These are phyloP conservation scores for Glarea lozoyensis DNA, from an alignment of 495 filamentous ascomycete species.

Conservation along the genomic window DNA sequence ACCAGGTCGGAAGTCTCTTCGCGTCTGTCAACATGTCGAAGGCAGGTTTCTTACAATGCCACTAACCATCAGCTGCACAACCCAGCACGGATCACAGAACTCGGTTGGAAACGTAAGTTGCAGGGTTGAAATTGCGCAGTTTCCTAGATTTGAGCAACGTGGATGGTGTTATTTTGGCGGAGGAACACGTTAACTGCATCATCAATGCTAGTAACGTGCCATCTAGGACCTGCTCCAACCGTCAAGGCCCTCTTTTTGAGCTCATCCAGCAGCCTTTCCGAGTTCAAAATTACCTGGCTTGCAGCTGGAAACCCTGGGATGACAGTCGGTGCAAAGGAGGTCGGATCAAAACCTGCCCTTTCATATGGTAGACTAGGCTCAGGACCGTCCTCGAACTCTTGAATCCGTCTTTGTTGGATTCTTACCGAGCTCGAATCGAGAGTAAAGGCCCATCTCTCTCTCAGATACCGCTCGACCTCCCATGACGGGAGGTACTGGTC, in stretches of 20 bases:
- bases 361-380: too few relatives aligned
- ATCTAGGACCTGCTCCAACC: slow-evolving; percentile 6
- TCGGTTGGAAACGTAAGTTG: too few relatives aligned
- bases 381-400: background rate
- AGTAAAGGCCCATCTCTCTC: background rate
- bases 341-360: background rate
- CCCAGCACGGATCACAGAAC: too few relatives aligned
- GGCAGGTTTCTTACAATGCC: too few relatives aligned
- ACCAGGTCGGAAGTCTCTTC: too few relatives aligned
- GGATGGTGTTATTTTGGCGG: background rate
- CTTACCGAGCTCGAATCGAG: slow-evolving; percentile 2
- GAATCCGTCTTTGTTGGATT: background rate
- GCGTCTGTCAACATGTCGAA: too few relatives aligned
- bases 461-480: slow-evolving; percentile 5
- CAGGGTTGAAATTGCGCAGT: background rate
- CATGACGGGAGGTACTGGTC: slow-evolving; percentile 2
- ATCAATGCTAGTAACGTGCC: background rate
- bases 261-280: background rate
- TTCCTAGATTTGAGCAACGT: background rate
- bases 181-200: slow-evolving; percentile 3
- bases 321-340: background rate
- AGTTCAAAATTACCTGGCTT: background rate
- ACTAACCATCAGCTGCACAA: too few relatives aligned
- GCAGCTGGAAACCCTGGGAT: slow-evolving; percentile 2
- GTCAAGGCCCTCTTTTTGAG: background rate